Base-by-base conservation (phyloP, 768 basidiomycete species). In the Termitomyces sp. region DNA sequence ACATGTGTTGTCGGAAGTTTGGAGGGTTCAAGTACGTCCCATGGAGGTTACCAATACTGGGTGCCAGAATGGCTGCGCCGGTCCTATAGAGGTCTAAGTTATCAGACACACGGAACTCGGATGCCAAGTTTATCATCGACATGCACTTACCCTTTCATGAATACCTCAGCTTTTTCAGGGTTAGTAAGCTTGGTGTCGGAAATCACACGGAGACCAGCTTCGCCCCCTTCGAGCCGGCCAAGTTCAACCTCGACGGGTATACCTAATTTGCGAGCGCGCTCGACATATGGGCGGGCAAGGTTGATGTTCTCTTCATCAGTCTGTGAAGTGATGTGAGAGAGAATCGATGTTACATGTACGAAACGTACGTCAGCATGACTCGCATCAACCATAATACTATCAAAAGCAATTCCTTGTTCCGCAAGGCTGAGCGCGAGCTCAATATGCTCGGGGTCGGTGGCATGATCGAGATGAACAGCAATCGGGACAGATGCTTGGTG, bases 341-440 rank as follows among this genome's bases (percentile, higher is more conserved):
- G 11, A 27, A 29, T 14, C 16, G 19, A 17, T 3, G 8, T 27
- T 17, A 8, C 11, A 43, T 19, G 31, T 62, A 2, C n/a, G 12
- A 16, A 34, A 38, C 8, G 19, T 16, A 73, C 77, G 27, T 79
- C 77, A 12, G 79, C 77, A 54, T 80, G 77, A 56, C 76, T 77
- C 5, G 78, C 77, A 62, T 79, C 78, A 6, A 79, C 77, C 78
- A 79, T 79, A 60, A 79, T 79, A 58, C 76, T 78, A 53, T 79
- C 79, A 44, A 79, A 81, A 11, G 70, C 69, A 34, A 77, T 76
- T 1, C 77, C 78, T 56, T 76, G 65, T 54, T 79, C 77, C 0
- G 77, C 77, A 16, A 81, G 72, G 27, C 68, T 66, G 3, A 81
- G 63, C 0, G 76, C 77, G 21, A 78, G 72, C 62, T 81, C 76